phyloP scores from a whole-genome alignment of 2,329 filamentous ascomycete species.

The Venturia oleaginea region DNA sequence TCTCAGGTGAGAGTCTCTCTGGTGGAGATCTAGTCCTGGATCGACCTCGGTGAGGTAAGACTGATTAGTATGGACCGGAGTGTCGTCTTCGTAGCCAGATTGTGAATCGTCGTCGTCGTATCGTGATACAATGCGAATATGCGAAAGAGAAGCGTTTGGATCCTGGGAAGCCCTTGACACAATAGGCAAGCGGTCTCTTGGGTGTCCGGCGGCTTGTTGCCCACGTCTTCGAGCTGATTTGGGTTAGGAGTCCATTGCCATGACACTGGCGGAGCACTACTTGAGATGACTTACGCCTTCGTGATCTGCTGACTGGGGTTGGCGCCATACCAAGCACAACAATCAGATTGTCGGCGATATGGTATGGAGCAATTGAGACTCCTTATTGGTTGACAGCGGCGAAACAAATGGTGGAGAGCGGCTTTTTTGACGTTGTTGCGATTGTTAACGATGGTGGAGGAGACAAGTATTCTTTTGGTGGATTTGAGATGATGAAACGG shows the following conservation, averaged over 20 bases:
- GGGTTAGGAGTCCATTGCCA: neutral
- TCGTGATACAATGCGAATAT: constrained; percentile 21
- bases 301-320: neutral
- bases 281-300: constrained; percentile 1
- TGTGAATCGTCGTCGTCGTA: constrained; percentile 13
- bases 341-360: neutral
- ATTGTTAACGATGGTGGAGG: neutral
- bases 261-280: neutral
- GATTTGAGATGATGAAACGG: neutral
- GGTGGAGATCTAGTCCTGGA: constrained; percentile 14
- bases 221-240: constrained; percentile 17
- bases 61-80: constrained; percentile 7
- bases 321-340: neutral
- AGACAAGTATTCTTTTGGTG: neutral
- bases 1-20: constrained; percentile 10
- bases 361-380: neutral
- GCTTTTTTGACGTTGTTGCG: neutral
- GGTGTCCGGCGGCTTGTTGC: constrained; percentile 15
- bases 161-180: constrained; percentile 16
- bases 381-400: neutral
- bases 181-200: constrained; percentile 18
- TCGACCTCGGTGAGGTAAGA: constrained; percentile 16
- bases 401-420: neutral
- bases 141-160: constrained; percentile 17
- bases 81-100: constrained; percentile 3